Evolutionary conservation across 2,329 filamentous ascomycete genomes (phyloP), one percentile per base, ranked within the genome.

Genomic region (Eurotiales sp.): DNA sequence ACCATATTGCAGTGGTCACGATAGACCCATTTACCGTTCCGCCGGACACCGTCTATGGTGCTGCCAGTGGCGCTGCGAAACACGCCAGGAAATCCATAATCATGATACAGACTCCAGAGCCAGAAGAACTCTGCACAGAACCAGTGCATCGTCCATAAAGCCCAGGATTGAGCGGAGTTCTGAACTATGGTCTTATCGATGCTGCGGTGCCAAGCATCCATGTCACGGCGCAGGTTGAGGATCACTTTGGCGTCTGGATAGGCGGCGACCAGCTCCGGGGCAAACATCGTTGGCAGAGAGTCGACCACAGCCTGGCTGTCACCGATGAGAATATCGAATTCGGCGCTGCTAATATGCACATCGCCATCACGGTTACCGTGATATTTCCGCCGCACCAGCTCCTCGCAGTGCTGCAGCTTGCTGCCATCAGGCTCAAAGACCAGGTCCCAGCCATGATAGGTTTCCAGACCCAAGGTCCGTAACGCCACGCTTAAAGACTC

Each of bases 1-100:
- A 64, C 49, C 56, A 61, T 64, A 21, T 56, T 58, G 29, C 55
- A 60, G 42, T 64, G 59, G 10, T 64, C 60, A 2, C 53, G 52
- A 56, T 59, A 58, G 19, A 58, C 52, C 55, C 54, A 58, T n/a
- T 57, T 57, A 10, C 48, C 55, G 29, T 58, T 54, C n/a, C 32
- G 51, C 44, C 50, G 27, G 53, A 60, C 51, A 14, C 46, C 47
- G 8, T n/a, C 17, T 14, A 17, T 27, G 25, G 25, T 27, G 25
- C 25, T 27, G 25, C 25, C 25, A 10, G 25, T 10, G 25, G 10
- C 5, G 25, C 25, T 27, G n/a, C 14, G 29, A 8, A 40, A 40
- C 8, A 40, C 17, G 15, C 21, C 21, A 2, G 15, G 36, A 11
- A n/a, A 11, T 27, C 25, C 25, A 27, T 27, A 27, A 27, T 27